phyloP scores from a whole-genome alignment of 1,284 basidiomycete genomes.

The Ganoderma meredithae region DNA sequence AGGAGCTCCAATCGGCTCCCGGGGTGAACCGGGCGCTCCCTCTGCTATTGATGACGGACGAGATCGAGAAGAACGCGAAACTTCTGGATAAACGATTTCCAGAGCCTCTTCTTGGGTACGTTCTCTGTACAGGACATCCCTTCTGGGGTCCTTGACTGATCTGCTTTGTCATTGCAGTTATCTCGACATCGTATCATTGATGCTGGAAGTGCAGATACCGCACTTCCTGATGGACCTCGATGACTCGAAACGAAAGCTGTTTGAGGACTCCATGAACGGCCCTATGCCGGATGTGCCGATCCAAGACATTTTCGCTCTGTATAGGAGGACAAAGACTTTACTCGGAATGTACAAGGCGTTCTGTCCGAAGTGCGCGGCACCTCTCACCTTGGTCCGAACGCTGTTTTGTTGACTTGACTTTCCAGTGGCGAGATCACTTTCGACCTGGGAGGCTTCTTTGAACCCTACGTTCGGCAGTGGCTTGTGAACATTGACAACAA shows the following conservation, averaged over 20 bases:
- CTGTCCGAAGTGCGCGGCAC: slow-evolving; percentile 68
- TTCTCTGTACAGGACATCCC: slow-evolving; percentile 22
- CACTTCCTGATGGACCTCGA: slow-evolving; percentile 82
- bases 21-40: slow-evolving; percentile 84
- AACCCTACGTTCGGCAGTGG: slow-evolving; percentile 92
- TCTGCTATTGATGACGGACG: slow-evolving; percentile 83
- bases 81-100: slow-evolving; percentile 86
- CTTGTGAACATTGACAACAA: slow-evolving; percentile 89
- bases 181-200: slow-evolving; percentile 82
- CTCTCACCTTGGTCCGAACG: neutral
- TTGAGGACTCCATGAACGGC: slow-evolving; percentile 81
- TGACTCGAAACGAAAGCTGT: slow-evolving; percentile 71
- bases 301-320: slow-evolving; percentile 89
- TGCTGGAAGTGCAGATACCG: slow-evolving; percentile 79
- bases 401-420: slow-evolving; percentile 19
- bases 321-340: slow-evolving; percentile 77
- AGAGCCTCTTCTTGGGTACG: slow-evolving; percentile 81
- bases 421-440: slow-evolving; percentile 66
- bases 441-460: slow-evolving; percentile 81
- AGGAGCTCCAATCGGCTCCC: slow-evolving; percentile 69
- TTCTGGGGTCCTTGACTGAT: neutral
- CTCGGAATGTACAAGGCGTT: slow-evolving; percentile 85
- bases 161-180: slow-evolving; percentile 49
- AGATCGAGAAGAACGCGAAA: slow-evolving; percentile 89
- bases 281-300: slow-evolving; percentile 83